phyloP scores from a whole-genome alignment of 2,329 filamentous ascomycete species.

The Fusarium sp. region DNA sequence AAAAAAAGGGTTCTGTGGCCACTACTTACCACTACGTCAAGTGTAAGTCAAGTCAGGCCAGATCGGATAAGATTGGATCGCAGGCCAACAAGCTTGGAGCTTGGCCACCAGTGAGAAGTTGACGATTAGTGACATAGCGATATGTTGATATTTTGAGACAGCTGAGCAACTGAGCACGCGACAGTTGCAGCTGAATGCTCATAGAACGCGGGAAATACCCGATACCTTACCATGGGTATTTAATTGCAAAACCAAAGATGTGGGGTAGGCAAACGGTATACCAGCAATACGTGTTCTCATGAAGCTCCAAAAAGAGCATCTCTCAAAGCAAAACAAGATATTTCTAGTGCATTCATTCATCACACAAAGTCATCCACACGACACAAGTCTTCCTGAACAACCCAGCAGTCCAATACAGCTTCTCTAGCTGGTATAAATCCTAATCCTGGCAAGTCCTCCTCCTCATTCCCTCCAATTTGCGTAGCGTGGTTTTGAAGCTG shows the following conservation, averaged over 20 bases:
- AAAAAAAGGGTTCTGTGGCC: slow-evolving; percentile 34
- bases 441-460: slow-evolving; percentile 12
- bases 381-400: slow-evolving; percentile 24
- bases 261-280: slow-evolving; percentile 29
- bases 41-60: slow-evolving; percentile 2
- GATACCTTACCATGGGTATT: background rate
- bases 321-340: slow-evolving; percentile 31
- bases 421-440: slow-evolving; percentile 14
- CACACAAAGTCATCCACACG: slow-evolving; percentile 35
- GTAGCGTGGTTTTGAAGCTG: slow-evolving; percentile 17
- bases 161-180: slow-evolving; percentile 3
- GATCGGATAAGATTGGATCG: slow-evolving; percentile 26
- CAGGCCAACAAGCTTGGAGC: slow-evolving; percentile 9
- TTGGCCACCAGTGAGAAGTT: slow-evolving; percentile 33
- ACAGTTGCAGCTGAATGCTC: background rate
- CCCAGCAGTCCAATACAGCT: slow-evolving; percentile 16
- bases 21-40: slow-evolving; percentile 27
- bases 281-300: slow-evolving; percentile 44
- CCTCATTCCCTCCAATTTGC: slow-evolving; percentile 20
- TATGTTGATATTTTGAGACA: background rate
- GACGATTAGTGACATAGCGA: background rate
- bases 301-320: slow-evolving; percentile 40
- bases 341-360: slow-evolving; percentile 40
- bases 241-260: slow-evolving; percentile 18
- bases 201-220: background rate